phyloP scores from a whole-genome alignment of 768 basidiomycete species.

The Pisolithus albus region DNA sequence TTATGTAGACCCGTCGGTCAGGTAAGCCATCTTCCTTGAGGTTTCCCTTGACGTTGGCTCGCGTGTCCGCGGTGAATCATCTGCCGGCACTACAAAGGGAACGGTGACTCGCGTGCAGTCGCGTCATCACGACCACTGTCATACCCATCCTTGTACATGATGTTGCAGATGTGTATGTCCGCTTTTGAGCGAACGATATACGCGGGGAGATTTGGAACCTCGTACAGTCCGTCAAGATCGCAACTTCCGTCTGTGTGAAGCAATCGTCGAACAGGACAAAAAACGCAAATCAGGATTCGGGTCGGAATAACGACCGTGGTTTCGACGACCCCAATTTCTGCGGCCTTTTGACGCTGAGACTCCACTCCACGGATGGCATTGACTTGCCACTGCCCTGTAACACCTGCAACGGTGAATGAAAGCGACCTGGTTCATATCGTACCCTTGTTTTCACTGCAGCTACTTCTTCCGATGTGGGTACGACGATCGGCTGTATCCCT shows the following conservation, averaged over 20 bases:
- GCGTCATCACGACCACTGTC: conserved; percentile 4
- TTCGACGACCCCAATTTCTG: conserved; percentile 17
- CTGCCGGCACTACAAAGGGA: conserved; percentile 7
- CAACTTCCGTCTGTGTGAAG: conserved; percentile 11
- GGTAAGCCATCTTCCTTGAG: conserved; percentile 13
- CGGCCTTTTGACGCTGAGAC: conserved; percentile 11
- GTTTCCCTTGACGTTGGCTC: conserved; percentile 10
- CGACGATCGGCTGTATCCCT: conserved; percentile 11
- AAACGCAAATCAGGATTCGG: conserved; percentile 6
- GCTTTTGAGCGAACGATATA: conserved; percentile 16
- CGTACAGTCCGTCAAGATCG: conserved; percentile 10
- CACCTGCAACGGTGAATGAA: conserved; percentile 25
- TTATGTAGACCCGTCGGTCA: conserved; percentile 14
- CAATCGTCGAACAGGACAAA: conserved; percentile 13
- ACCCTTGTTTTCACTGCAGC: background rate
- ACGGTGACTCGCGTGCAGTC: conserved; percentile 1
- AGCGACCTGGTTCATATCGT: conserved; percentile 11
- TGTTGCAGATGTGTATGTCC: conserved; percentile 10
- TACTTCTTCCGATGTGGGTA: conserved; percentile 12
- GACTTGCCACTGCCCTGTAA: conserved; percentile 24
- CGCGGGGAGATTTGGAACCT: conserved; percentile 11
- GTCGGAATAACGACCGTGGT: conserved; percentile 23
- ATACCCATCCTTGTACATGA: conserved; percentile 5
- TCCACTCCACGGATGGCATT: conserved; percentile 22
- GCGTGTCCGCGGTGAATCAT: conserved; percentile 15